These are phyloP conservation scores for Lanmaoa rubissima DNA, from an alignment of 768 basidiomycete genomes.

Conservation along the genomic window DNA sequence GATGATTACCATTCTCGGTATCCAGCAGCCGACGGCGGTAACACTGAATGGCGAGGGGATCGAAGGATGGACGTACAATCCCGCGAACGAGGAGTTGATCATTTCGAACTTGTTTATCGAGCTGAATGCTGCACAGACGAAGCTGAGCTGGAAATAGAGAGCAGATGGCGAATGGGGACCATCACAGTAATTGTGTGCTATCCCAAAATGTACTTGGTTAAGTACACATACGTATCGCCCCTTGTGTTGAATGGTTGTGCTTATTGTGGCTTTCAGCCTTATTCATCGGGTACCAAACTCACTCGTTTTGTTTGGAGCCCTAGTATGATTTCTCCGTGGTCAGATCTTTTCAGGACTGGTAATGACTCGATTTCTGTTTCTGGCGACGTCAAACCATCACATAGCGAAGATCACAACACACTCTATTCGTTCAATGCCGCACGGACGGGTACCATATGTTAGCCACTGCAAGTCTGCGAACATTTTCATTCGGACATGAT, in stretches of 20 bases:
- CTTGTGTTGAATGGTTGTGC: neutral
- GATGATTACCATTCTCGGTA: conserved; percentile 59
- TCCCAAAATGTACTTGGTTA: neutral
- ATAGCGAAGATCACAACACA: neutral
- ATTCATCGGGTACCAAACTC: neutral
- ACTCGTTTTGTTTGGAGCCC: neutral
- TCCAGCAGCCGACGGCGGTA: conserved; percentile 41
- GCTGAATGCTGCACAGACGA: conserved; percentile 39
- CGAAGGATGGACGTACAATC: conserved; percentile 40
- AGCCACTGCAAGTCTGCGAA: neutral
- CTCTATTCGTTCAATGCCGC: neutral
- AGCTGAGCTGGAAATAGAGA: conserved; percentile 35
- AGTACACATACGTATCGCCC: neutral
- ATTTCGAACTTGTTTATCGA: conserved; percentile 37
- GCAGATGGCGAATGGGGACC: neutral
- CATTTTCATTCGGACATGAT: neutral
- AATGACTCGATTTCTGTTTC: neutral
- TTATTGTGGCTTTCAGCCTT: neutral
- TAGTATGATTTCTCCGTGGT: neutral
- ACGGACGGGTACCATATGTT: too few species aligned
- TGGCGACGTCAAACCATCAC: neutral
- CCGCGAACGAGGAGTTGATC: conserved; percentile 41
- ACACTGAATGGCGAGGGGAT: conserved; percentile 37
- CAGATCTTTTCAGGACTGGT: neutral
- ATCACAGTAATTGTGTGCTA: neutral